Evolutionary conservation across 2,329 filamentous ascomycete genomes (phyloP).

Genomic region (Piedraia hortae): DNA sequence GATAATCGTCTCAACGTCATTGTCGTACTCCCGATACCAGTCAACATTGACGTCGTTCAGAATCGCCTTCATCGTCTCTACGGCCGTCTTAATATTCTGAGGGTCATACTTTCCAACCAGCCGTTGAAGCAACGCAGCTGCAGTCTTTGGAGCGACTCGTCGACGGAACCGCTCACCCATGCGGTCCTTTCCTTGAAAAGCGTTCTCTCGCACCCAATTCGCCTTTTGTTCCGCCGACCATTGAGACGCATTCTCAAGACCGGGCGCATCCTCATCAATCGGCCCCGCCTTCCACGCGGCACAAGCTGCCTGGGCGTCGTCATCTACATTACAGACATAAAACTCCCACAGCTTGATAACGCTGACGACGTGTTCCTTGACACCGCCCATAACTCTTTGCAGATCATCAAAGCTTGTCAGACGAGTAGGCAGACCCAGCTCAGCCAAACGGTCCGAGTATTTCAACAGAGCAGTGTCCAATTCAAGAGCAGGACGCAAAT

Average conservation of each 20-base stretch:
- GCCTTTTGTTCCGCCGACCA: constrained; percentile 32
- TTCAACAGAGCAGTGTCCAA: constrained; percentile 48
- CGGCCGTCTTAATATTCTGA: constrained; percentile 22
- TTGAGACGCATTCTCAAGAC: constrained; percentile 22
- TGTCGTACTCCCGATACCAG: constrained; percentile 79
- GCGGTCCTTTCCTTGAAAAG: constrained; percentile 39
- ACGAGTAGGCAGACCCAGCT: constrained; percentile 47
- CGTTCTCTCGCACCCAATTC: constrained; percentile 38
- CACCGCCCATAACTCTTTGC: constrained; percentile 50
- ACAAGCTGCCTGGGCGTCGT: constrained; percentile 38
- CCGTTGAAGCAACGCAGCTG: constrained; percentile 38
- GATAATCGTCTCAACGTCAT: constrained; percentile 53
- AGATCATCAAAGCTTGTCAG: constrained; percentile 47
- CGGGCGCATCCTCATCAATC: constrained; percentile 25
- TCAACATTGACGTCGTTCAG: constrained; percentile 65
- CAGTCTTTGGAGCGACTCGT: constrained; percentile 37
- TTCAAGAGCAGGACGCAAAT: constrained; percentile 37
- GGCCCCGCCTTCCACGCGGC: constrained; percentile 42
- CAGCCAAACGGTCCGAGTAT: constrained; percentile 32
- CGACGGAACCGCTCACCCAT: constrained; percentile 60
- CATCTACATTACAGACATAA: constrained; percentile 58
- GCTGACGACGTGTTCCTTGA: constrained; percentile 56
- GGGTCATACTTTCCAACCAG: constrained; percentile 41
- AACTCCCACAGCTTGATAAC: constrained; percentile 74
- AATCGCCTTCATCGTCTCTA: constrained; percentile 28